phyloP scores from a whole-genome alignment of 2,329 filamentous ascomycete genomes.

The Claviceps humidiphila region DNA sequence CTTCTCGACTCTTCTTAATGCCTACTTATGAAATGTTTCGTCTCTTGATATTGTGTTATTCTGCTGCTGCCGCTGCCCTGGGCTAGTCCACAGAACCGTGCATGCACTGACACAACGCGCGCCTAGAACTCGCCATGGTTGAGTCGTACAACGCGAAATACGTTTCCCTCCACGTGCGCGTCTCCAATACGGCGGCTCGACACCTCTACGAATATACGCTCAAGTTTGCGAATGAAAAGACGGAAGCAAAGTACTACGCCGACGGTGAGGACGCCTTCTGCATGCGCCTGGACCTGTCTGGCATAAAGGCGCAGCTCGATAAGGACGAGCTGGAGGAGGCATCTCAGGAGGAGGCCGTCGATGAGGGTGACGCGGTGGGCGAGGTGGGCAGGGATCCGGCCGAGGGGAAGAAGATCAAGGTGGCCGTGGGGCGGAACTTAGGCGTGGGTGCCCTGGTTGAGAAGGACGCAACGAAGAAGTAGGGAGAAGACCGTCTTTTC shows the following conservation, averaged over 20 bases:
- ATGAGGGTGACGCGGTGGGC: conserved; percentile 61
- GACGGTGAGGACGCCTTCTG: conserved; percentile 93
- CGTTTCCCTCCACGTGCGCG: conserved; percentile 89
- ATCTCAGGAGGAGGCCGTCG: conserved; percentile 28
- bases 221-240: conserved; percentile 76
- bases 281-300: conserved; percentile 77
- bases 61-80: no score
- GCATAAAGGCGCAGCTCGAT: conserved; percentile 35
- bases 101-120: conserved; percentile 1
- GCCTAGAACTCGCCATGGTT: conserved; percentile 80
- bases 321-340: conserved; percentile 13
- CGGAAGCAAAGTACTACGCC: conserved; percentile 85
- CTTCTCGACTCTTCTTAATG: neutral
- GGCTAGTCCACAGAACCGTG: no score
- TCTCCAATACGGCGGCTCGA: conserved; percentile 83
- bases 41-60: no score
- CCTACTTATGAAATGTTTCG: no score
- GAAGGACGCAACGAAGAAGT: conserved; percentile 43
- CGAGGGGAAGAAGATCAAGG: conserved; percentile 55
- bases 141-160: conserved; percentile 86
- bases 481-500: neutral
- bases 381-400: conserved; percentile 42
- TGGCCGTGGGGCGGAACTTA: conserved; percentile 68
- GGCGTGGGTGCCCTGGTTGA: conserved; percentile 71
- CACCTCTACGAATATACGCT: conserved; percentile 88